A percentile compares a stretch with the other conserved stretches of the same genome.
These are phyloP conservation scores for Ophiosphaerella herpotricha DNA, from an alignment of 2,329 filamentous ascomycete species.

Conservation along the genomic window DNA sequence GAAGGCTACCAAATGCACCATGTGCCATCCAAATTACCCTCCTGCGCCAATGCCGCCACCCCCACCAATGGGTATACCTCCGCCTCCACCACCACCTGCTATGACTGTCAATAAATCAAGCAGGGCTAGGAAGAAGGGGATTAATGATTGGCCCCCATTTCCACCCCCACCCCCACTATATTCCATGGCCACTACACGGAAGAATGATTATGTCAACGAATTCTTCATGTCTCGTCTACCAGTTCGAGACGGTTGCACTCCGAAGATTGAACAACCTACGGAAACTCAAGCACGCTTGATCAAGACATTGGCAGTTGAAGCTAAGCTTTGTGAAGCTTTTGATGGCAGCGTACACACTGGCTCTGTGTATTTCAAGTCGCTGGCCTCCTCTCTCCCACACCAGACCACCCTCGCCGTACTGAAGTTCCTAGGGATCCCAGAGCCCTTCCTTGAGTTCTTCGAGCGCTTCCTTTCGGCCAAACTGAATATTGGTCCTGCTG, in stretches of 20 bases:
- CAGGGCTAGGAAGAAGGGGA: not conserved
- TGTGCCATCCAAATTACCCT: constrained; percentile 16
- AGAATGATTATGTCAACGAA: constrained; percentile 16
- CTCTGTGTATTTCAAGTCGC: constrained; percentile 50
- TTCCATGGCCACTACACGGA: constrained; percentile 19
- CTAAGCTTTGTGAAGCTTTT: constrained; percentile 23
- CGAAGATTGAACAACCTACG: constrained; percentile 3
- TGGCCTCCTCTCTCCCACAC: constrained; percentile 64
- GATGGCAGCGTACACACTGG: constrained; percentile 16
- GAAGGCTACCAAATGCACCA: not conserved
- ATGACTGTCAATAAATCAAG: not conserved
- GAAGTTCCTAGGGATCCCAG: constrained; percentile 62
- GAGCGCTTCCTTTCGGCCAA: constrained; percentile 50
- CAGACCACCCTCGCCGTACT: constrained; percentile 61
- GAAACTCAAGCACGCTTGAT: constrained; percentile 29
- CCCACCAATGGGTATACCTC: not conserved
- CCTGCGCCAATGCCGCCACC: constrained; percentile 10
- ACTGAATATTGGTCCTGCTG: constrained; percentile 28
- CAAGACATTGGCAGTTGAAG: constrained; percentile 29
- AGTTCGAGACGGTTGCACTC: constrained; percentile 8
- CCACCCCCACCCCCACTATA: constrained; percentile 6
- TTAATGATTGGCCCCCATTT: not conserved
- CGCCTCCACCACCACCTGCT: constrained; percentile 11
- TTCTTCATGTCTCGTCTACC: constrained; percentile 37
- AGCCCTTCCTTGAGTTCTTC: constrained; percentile 64